Conservation (phyloP, 192 early-diverging fungal genomes). For the Linderina pennispora region DNA sequence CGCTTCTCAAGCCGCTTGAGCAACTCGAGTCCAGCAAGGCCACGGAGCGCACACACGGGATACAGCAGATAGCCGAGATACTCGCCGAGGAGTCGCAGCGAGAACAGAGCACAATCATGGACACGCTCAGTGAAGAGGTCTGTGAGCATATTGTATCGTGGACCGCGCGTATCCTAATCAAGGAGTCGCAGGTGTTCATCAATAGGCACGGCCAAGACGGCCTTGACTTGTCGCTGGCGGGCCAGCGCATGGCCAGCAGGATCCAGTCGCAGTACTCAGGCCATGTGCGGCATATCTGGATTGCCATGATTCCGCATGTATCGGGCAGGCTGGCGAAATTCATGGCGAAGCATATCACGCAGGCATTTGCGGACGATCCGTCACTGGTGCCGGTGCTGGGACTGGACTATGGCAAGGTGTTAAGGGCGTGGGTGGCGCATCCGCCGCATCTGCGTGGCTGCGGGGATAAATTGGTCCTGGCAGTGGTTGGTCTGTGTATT, state of each 20-base stretch:
- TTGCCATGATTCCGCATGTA: constrained; percentile 31
- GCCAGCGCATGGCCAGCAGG: constrained; percentile 16
- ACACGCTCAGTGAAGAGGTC: constrained; percentile 7
- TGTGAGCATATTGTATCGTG: constrained; percentile 40
- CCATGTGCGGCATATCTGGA: constrained; percentile 41
- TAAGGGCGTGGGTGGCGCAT: constrained; percentile 38
- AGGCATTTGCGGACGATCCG: constrained; percentile 21
- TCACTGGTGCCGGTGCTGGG: constrained; percentile 27
- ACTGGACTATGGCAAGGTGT: constrained; percentile 31
- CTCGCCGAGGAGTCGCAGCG: constrained; percentile 27
- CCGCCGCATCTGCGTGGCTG: constrained; percentile 31
- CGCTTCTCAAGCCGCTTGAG: constrained; percentile 12
- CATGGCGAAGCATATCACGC: constrained; percentile 25
- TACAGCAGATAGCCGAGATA: constrained; percentile 31
- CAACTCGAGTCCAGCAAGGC: constrained; percentile 41
- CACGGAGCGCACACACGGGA: constrained; percentile 26
- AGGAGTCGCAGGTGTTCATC: constrained; percentile 29
- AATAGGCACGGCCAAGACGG: constrained; percentile 29
- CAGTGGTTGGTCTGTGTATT: constrained; percentile 27
- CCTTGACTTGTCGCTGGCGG: constrained; percentile 18
- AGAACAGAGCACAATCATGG: constrained; percentile 6
- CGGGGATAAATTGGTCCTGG: constrained; percentile 14
- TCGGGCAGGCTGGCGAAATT: constrained; percentile 28
- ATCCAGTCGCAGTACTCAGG: constrained; percentile 40
- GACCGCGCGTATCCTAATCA: constrained; percentile 35